A percentile compares a stretch with the other conserved stretches of the same genome.
phyloP scores from a whole-genome alignment of 805 yeast genomes.

The Kazachstania viticola region DNA sequence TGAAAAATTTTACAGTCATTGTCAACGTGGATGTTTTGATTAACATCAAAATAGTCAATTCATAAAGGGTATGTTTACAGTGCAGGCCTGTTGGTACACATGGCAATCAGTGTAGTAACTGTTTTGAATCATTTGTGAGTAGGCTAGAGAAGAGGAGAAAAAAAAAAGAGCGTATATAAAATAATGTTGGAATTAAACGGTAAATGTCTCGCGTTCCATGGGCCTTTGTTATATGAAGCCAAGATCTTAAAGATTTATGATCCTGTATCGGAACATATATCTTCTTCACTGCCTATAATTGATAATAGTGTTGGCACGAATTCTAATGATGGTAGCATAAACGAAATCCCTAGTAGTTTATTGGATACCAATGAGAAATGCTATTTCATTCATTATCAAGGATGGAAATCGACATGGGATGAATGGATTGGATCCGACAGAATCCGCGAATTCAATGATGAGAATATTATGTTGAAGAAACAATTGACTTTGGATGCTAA shows the following conservation, averaged over 20 bases:
- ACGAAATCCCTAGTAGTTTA: constrained; percentile 29
- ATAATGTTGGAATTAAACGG: constrained; percentile 21
- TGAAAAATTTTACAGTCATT: too few species aligned
- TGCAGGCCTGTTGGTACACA: too few species aligned
- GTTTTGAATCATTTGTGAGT: too few species aligned
- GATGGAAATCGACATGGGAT: constrained; percentile 95
- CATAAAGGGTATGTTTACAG: too few species aligned
- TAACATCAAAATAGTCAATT: too few species aligned
- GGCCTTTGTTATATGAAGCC: constrained; percentile 84
- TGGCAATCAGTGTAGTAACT: too few species aligned
- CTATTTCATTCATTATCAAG: constrained; percentile 78
- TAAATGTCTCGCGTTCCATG: constrained; percentile 73
- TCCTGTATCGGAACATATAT: constrained; percentile 27
- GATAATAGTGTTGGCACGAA: not conserved
- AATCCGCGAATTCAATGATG: constrained; percentile 56
- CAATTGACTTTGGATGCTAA: constrained; percentile 41
- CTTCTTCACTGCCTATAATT: too few species aligned
- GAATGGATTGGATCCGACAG: constrained; percentile 81
- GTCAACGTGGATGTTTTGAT: too few species aligned
- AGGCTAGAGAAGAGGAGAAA: too few species aligned
- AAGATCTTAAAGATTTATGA: constrained; percentile 57
- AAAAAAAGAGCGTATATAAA: not conserved
- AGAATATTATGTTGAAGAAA: constrained; percentile 52
- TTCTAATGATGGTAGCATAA: not conserved
- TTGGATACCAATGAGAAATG: constrained; percentile 29